phyloP scores from a whole-genome alignment of 768 basidiomycete genomes.

The Holtermannia corniformis region DNA sequence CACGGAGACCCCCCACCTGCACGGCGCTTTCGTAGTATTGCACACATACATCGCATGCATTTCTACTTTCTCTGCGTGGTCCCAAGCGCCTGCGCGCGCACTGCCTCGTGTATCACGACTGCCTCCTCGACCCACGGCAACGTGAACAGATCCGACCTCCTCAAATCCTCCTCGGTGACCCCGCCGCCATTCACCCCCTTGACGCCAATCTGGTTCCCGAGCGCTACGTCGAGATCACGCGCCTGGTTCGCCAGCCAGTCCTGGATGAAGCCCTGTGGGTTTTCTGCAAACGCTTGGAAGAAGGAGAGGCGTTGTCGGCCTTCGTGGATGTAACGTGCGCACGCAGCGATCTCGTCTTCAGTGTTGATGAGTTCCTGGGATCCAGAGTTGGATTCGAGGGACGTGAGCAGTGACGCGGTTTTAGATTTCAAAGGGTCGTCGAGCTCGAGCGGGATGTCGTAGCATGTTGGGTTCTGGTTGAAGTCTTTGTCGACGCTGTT shows the following conservation, averaged over 20 bases:
- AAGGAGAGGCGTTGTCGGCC: conserved; percentile 80
- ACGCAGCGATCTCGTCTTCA: conserved; percentile 84
- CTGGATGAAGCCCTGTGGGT: conserved; percentile 69
- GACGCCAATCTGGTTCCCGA: conserved; percentile 66
- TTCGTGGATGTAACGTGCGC: conserved; percentile 76
- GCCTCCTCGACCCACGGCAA: conserved; percentile 83
- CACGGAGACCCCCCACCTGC: too few relatives aligned
- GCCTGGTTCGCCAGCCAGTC: conserved; percentile 88
- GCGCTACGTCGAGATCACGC: conserved; percentile 73
- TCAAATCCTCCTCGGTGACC: conserved; percentile 77
- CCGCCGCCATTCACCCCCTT: conserved; percentile 41
- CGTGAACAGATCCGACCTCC: conserved; percentile 79
- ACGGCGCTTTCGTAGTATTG: background rate
- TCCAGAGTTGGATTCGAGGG: conserved; percentile 60
- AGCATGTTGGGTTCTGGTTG: conserved; percentile 55
- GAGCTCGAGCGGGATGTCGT: conserved; percentile 79
- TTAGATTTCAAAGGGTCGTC: conserved; percentile 69
- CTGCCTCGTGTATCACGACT: conserved; percentile 72
- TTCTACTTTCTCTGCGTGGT: conserved; percentile 10
- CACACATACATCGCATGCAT: background rate
- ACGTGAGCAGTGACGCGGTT: conserved; percentile 59
- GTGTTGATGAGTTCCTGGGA: conserved; percentile 55
- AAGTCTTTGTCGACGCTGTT: conserved; percentile 49
- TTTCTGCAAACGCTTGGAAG: conserved; percentile 61
- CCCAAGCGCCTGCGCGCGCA: conserved; percentile 50